Evolutionary conservation across 768 basidiomycete genomes (phyloP), one percentile per base, ranked within the genome.

Genomic region (Naematelia aurantialba): DNA sequence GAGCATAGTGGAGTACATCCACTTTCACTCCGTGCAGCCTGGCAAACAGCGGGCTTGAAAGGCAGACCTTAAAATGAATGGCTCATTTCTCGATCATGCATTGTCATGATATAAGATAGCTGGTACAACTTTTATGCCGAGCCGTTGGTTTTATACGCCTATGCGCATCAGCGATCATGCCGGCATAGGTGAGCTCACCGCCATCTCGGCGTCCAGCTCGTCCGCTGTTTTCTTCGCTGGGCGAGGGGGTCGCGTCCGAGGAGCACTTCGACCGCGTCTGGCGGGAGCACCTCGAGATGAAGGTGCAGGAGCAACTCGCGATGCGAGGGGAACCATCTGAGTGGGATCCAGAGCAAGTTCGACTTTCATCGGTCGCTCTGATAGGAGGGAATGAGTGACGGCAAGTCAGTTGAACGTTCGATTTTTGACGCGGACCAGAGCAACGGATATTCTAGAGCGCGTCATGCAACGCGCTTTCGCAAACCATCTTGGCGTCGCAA

Each of bases 321-420:
- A 84, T 17, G 85, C 85, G 63, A 99, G 82, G 4, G 84, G 81
- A n/a, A 86, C 80, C 45, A 83, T 82, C 51, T 78, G 75, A 46
- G 86, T 82, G 12, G 90, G 90, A 80, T 94, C 90, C 76, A 94
- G 83, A 46, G 98, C 85, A 66, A 98, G 90, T 82, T 99, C 94
- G 63, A 98, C 92, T 83, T 92, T 94, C 92, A 98, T 96, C 22
- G 91, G 89, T 67, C 89, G 89, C 83, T 89, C 94, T 98, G 76
- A 59, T 31, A 31, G 17, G 49, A 45, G 30, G 45, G 48, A 48
- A 26, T 12, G 19, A 39, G 34, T 39, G 10, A 45, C 24, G 52
- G 19, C 11, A 45, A 5, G 22, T 45, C 25, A 51, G 49, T 25
- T 48, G 29, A 31, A 14, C 34, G 34, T 39, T 39, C 34, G 34